Evolutionary conservation across 352 stramenopile genomes (phyloP), one percentile per base, ranked within the genome.

Genomic region (Phytopythium chamaehyphon): DNA sequence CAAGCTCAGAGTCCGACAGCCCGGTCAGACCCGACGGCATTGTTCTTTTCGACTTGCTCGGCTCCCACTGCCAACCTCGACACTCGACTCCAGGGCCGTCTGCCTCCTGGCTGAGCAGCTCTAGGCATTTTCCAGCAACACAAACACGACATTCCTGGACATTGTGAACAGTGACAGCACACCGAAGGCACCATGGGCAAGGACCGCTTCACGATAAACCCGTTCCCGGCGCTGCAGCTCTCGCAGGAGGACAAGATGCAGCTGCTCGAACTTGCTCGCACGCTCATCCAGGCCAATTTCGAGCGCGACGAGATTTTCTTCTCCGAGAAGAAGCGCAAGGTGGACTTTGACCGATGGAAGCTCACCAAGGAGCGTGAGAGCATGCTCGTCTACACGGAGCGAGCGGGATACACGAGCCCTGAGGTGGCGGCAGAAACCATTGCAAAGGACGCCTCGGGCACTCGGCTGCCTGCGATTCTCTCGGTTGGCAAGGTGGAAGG

Each of bases 121-220:
- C 28, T 33, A 9, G 9, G 9, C 28, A n/a, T n/a, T n/a, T n/a
- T n/a, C n/a, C n/a, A n/a, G n/a, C n/a, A n/a, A 9, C 28, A 33
- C 28, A 33, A 5, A 33, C 28, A 33, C 28, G 9, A 33, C 28
- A 33, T 33, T 33, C 5, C 28, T 33, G n/a, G 28, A 33, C 28
- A 9, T 33, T 33, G 28, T 33, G 28, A 33, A 9, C 28, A 33
- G 28, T 9, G 28, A 33, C 5, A 33, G 28, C 28, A 33, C 5
- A 33, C 9, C 9, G 28, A 9, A 5, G 9, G 28, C 28, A 33
- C 28, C 28, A 33, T 33, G 28, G 28, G 28, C 28, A 68, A 64
- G 28, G 63, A 61, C 28, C 55, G 63, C 52, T 71, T 71, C 59
- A 68, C 55, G 22, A 50, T 71, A 23, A 73, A 73, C 46, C 65